Evolutionary conservation across 1,139 yeast genomes (phyloP), one percentile per base, ranked within the genome.

Genomic region (Pneumocystis murina): DNA sequence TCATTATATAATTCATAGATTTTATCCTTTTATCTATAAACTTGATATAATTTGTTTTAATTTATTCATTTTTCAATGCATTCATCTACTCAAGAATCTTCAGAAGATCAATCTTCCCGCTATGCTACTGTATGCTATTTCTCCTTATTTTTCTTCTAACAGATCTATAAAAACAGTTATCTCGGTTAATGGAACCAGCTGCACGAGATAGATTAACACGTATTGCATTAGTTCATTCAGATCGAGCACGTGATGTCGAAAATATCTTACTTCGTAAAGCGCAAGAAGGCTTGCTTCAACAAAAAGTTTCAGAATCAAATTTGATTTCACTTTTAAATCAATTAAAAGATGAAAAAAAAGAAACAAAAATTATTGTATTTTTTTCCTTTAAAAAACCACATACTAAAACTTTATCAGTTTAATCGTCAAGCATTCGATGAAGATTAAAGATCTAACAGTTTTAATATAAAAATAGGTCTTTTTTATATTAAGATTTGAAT

Each of bases 191-290:
- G 61, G 87, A 87, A 66, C 84, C 90, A 7, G 83, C 81, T 62
- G 98, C 97, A 0, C 80, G 95, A 63, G 97, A 92, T 73, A 80
- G 98, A 68, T 79, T 92, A 64, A 83, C 92, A 43, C 79, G 98
- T 66, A 95, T 92, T 39, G 79, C 91, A 59, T 82, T 92, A 71
- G 98, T 92, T 59, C 82, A 92, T 71, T 94, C 95, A 1, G 97
- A 92, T 65, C 79, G 97, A 63, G 97, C 96, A 0, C 61, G n/a
- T 24, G 48, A 59, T 5, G 97, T 91, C n/a, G 97, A 92, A 72
- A 84, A 85, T 68, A 83, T 91, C 71, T 76, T 92, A 61, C 75
- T 86, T 43, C 82, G 84, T 69, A 75, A 91, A 73, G 87, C 85
- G n/a, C 82, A 84, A 64, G 79, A 86, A 70, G 97, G 97, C 0